phyloP scores from a whole-genome alignment of 1,284 basidiomycete genomes.

The Cerioporus squamosus region DNA sequence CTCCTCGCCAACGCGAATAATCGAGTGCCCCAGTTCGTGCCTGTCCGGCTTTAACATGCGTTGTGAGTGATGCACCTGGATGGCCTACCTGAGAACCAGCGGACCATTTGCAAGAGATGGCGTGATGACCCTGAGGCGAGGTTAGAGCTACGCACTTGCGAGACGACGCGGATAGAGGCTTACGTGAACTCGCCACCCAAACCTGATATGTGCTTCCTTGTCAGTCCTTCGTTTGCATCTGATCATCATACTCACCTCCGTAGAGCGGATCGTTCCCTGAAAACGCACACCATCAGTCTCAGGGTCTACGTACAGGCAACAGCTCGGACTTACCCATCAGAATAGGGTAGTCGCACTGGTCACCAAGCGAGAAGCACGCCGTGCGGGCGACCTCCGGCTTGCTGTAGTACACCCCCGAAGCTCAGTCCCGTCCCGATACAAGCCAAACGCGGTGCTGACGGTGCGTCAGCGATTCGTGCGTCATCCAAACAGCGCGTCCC shows the following conservation, averaged over 20 bases:
- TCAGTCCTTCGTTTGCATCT: too few relatives aligned
- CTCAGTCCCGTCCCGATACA: slow-evolving; percentile 82
- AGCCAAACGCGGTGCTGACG: slow-evolving; percentile 73
- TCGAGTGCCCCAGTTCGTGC: slow-evolving; percentile 85
- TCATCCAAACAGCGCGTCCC: not conserved
- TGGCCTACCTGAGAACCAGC: slow-evolving; percentile 62
- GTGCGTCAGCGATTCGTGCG: not conserved
- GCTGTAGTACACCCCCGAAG: slow-evolving; percentile 78
- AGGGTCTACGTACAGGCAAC: too few relatives aligned
- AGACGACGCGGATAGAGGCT: slow-evolving; percentile 27
- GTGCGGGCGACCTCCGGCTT: slow-evolving; percentile 69
- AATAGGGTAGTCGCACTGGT: slow-evolving; percentile 80
- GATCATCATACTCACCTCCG: slow-evolving; percentile 56
- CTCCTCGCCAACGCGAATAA: slow-evolving; percentile 83
- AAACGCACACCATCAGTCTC: too few relatives aligned
- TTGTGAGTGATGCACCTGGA: not conserved
- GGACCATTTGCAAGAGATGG: slow-evolving; percentile 80
- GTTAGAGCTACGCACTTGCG: too few relatives aligned
- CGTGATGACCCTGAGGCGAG: slow-evolving; percentile 66
- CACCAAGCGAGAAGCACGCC: slow-evolving; percentile 67
- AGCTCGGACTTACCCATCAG: slow-evolving; percentile 58
- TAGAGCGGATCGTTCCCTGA: slow-evolving; percentile 82
- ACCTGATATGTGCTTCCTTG: slow-evolving; percentile 44
- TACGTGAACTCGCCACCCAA: slow-evolving; percentile 85
- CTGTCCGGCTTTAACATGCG: slow-evolving; percentile 16